Evolutionary conservation across 768 basidiomycete species (phyloP), one percentile per base, ranked within the genome.

Genomic region (Trametes meyenii): DNA sequence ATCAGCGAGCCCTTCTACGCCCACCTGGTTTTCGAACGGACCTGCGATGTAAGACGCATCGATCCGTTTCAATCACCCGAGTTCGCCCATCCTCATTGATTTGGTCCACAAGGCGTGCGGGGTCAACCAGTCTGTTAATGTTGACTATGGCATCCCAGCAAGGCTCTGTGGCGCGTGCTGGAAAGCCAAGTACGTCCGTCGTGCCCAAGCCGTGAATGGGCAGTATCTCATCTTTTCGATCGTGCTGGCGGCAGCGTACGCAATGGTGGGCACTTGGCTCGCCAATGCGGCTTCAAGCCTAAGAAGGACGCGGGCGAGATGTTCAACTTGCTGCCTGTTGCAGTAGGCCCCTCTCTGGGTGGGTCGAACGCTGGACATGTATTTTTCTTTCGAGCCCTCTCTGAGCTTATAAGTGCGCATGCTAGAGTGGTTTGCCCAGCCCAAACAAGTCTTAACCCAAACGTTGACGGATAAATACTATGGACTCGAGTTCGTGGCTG

Each of bases 1-100:
- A 3, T 64, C n/a, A 64, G 63, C 50, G 63, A 64, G 33, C 53
- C 63, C 2, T 33, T 13, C 8, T 64, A 60, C 23, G 63, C 58
- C 8, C 51, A 42, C n/a, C 50, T 59, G n/a, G 17, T 60, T 1
- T 60, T 55, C 35, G 63, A 64, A 24, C 58, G 50, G 12, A 23
- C 23, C 48, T 64, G 63, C 29, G 38, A 33, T 7, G 63, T 64
- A 17, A 53, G 62, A 8, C 14, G 38, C 8, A 7, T 39, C 38
- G 8, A 39, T 43, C 7, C 8, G 42, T 43, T 5, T 43, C 42
- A 5, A 5, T n/a, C n/a, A n/a, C n/a, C n/a, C n/a, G n/a, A n/a
- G n/a, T n/a, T 43, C 4, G 13, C 16, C 42, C 10, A 14, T 21
- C 17, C 6, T n/a, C 14, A 14, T 33, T 16, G 24, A 8, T 35